Evolutionary conservation across 2,329 filamentous ascomycete genomes (phyloP), one percentile per base, ranked within the genome.

Genomic region (Furcasterigmium furcatum): DNA sequence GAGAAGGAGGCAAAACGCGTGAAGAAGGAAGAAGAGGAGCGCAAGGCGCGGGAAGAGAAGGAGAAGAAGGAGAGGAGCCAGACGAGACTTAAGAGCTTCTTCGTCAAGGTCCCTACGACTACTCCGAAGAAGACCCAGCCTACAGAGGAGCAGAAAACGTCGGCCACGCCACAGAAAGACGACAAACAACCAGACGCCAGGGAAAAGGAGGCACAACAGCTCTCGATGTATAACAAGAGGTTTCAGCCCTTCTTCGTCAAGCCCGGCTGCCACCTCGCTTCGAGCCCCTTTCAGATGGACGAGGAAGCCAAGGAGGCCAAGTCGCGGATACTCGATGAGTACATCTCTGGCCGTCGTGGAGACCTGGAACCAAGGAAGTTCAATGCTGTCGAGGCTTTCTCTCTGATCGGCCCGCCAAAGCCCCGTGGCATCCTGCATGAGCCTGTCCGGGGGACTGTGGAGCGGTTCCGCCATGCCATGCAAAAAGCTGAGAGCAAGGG

Each of bases 191-290:
- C 29, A 20, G 20, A 61, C 55, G 5, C 48, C 13, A 48, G 52
- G 9, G 16, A 53, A 16, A 52, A 55, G 32, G 55, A 60, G 20
- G 24, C 52, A 8, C 51, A 59, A 44, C 54, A 66, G 20, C 34
- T 12, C 8, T 74, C 78, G 0, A 75, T 80, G 38, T 91, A 89
- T 54, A 71, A 87, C 16, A 83, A 81, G 53, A 71, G 76, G 29
- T 97, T 97, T 58, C 78, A 90, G 25, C 84, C 88, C 0, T 97
- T 96, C 63, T 91, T 87, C 51, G 59, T 94, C 38, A 86, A 89
- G 47, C 75, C 83, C 3, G 78, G 89, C 57, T 87, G 89, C 2
- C 79, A 68, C n/a, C 55, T 96, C 44, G 90, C 91, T 1, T 73
- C 76, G 0, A 68, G 73, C 41, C 72, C 70, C 3, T 80, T 80